Base-by-base conservation (phyloP, 371 early-diverging fungal species). In the Syncephalastrum monosporum region DNA sequence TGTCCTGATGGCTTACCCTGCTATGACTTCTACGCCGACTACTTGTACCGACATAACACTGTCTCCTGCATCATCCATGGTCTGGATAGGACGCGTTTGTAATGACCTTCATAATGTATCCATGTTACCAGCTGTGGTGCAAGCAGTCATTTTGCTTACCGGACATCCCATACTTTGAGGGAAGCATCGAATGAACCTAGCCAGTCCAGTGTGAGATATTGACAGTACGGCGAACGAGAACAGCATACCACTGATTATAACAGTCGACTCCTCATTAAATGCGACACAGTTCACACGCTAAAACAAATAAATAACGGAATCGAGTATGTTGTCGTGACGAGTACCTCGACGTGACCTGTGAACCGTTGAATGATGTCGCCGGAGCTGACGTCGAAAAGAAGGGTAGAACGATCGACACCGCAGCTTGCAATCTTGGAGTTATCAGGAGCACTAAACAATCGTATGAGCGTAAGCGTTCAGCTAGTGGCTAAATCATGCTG, bases 101-200 rank as follows among this genome's bases (percentile, higher is more conserved):
- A 27, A 12, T 33, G 38, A 33, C 38, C 38, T 33, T 33, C 38
- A 33, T 2, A 10, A 5, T 10, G 38, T 2, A 33, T 33, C 2
- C 2, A 10, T 33, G 38, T 33, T 33, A 47, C 42, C 8, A 50
- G 51, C 41, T 38, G 47, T 42, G 53, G 41, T 42, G 5, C 19
- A n/a, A 23, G 44, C 0, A 16, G 5, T 16, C 41, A 21, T 21
- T 43, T 29, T 44, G 45, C 46, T 55, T 71, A 75, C 85, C 86
- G 78, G 62, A 82, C 83, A 61, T 97, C 98, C 96, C 96, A 96
- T 45, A 93, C 69, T 38, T 91, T 77, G 23, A 97, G 89, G 0
- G 92, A 88, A 4, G 93, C 87, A 71, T 97, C 98, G 65, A 91
- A 94, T 3, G 94, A 93, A 3, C 93, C 93, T 81, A 54, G 14